These are phyloP conservation scores for Gossypium lobatum DNA, from an alignment of 441 rosid species.

Conservation along the genomic window DNA sequence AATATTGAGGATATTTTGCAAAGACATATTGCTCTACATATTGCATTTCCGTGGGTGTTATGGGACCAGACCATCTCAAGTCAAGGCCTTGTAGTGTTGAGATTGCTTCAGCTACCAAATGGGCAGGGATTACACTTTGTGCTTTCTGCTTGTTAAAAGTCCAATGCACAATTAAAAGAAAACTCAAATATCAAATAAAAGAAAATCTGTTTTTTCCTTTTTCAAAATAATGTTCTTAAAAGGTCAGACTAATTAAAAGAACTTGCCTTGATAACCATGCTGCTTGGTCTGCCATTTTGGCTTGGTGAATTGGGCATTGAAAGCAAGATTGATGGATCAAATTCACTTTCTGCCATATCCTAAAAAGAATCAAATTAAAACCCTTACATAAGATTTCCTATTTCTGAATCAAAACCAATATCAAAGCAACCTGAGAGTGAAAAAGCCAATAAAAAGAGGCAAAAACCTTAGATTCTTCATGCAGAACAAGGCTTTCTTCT, in stretches of 20 bases:
- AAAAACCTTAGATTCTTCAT: slow-evolving; percentile 31
- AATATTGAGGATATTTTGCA: slow-evolving; percentile 59
- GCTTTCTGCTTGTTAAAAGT: slow-evolving; percentile 33
- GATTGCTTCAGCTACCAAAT: slow-evolving; percentile 62
- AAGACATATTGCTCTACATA: slow-evolving; percentile 52
- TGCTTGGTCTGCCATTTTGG: slow-evolving; percentile 43
- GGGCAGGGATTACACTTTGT: slow-evolving; percentile 47
- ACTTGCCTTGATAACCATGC: slow-evolving; percentile 61
- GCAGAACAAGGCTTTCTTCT: slow-evolving; percentile 15
- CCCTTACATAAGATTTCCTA: background rate
- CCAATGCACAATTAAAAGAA: background rate
- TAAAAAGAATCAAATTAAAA: background rate
- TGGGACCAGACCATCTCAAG: slow-evolving; percentile 65
- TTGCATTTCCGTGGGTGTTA: slow-evolving; percentile 57
- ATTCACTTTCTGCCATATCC: slow-evolving; percentile 26
- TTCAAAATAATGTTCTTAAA: background rate
- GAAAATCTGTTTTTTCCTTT: background rate
- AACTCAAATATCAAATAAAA: background rate
- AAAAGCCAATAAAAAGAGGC: background rate
- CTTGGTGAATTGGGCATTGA: slow-evolving; percentile 27
- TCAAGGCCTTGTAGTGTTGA: slow-evolving; percentile 53
- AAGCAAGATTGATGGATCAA: slow-evolving; percentile 22
- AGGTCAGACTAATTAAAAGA: background rate
- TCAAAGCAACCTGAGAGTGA: background rate
- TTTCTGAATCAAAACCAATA: background rate